Base-by-base conservation (phyloP, 148 eudicot species). In the Camellia lanceoleosa region DNA sequence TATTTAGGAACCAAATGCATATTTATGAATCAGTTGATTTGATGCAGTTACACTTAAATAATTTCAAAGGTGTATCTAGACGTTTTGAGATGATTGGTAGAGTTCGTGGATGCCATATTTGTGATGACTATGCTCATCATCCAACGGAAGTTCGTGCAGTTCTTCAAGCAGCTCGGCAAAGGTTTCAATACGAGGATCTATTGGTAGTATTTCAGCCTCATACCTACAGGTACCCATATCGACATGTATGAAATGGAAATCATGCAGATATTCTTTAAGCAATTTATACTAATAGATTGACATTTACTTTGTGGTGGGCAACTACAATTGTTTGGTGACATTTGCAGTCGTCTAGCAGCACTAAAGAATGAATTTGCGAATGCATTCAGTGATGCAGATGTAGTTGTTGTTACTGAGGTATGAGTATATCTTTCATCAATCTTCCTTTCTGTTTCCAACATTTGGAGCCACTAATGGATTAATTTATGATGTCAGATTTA, bases 31-130 rank as follows among this genome's bases (percentile, higher is more conserved):
- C 69, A 7, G 30, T 78, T 23, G 80, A 66, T 41, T 15, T 18
- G 38, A 16, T 78, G 74, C 55, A 7, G 62, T 54, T 55, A 4
- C 80, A 78, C 8, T 67, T 78, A n/a, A 66, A 23, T 30, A 78
- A 55, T 65, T 78, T 78, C 47, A 68, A 55, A 68, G 73, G 80
- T 54, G 80, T 78, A 66, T 67, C 49, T 54, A 78, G 80, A 67
- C 80, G 72, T 58, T 78, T 78, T 41, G 80, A 78, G 54, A 78
- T 66, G 73, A 78, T 78, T 63, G 80, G 80, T 51, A 67, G 46
- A 41, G 20, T 78, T 54, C 16, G 23, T 55, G 73, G 80, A 66
- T 67, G 74, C 80, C 80, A 67, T 78, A 78, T 78, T 66, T 41
- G 14, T 68, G 54, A 78, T 13, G 80, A 78, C 73, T 78, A 78